Percentiles rank a stretch among this genome's conserved stretches.
These are phyloP conservation scores for Exobasidium rhododendri DNA, from an alignment of 1,284 basidiomycete species.

Conservation along the genomic window DNA sequence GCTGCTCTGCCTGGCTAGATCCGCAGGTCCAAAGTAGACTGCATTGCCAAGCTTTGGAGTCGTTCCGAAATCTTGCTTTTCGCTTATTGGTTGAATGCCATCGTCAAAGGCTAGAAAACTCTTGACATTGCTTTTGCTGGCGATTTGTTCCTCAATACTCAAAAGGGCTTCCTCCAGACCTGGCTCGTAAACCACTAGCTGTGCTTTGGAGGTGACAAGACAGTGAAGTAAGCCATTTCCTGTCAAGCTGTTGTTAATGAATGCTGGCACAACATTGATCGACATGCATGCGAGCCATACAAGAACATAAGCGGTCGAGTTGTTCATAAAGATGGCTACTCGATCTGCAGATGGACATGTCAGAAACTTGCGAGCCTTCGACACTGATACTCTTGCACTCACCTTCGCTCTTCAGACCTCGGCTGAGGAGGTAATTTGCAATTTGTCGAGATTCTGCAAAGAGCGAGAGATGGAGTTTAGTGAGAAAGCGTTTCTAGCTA, in stretches of 20 bases:
- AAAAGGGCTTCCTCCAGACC: conserved; percentile 38
- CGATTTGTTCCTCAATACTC: conserved; percentile 34
- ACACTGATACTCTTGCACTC: conserved; percentile 8
- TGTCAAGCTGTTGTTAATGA: conserved; percentile 55
- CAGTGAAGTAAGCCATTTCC: conserved; percentile 50
- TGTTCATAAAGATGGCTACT: conserved; percentile 46
- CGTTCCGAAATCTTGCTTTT: conserved; percentile 17
- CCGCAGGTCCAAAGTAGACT: conserved; percentile 30
- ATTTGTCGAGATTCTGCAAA: conserved; percentile 24
- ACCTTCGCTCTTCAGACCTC: conserved; percentile 36
- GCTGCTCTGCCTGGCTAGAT: conserved; percentile 28
- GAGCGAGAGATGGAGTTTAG: neutral
- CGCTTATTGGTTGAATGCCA: conserved; percentile 23
- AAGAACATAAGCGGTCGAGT: conserved; percentile 38
- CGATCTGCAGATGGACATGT: conserved; percentile 24
- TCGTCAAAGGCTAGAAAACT: conserved; percentile 48
- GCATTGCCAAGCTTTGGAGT: conserved; percentile 19
- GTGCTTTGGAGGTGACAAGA: conserved; percentile 41
- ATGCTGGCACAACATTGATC: conserved; percentile 49
- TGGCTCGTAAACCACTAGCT: conserved; percentile 50
- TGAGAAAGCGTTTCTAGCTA: neutral
- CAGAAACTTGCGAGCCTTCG: neutral
- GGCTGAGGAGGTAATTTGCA: conserved; percentile 40
- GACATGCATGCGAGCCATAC: conserved; percentile 48
- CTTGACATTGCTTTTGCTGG: conserved; percentile 18